A percentile compares a stretch with the other conserved stretches of the same genome.
phyloP scores from a whole-genome alignment of 768 basidiomycete genomes.

The Daedalea quercina region DNA sequence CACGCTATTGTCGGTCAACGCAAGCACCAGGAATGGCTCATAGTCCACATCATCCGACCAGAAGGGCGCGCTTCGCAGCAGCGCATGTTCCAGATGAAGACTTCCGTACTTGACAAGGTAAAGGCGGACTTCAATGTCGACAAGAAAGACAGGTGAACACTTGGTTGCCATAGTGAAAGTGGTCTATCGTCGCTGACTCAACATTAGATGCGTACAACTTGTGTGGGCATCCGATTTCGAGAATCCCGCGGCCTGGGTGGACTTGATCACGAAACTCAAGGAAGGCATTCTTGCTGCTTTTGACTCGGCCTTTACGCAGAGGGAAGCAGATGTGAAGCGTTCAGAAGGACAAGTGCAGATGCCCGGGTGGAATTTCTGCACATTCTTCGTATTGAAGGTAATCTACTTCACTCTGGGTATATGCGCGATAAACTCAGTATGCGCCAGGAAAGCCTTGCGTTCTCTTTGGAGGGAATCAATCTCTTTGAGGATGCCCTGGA shows the following conservation, averaged over 20 bases:
- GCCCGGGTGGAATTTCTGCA: conserved; percentile 99
- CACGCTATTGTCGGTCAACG: conserved; percentile 53
- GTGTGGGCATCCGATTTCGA: conserved; percentile 66
- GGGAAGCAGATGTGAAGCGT: conserved; percentile 87
- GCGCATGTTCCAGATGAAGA: conserved; percentile 79
- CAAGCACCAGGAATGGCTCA: conserved; percentile 91
- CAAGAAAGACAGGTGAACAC: conserved; percentile 71
- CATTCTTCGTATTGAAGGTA: conserved; percentile 94
- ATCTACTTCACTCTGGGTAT: conserved; percentile 7
- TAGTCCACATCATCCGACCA: conserved; percentile 77
- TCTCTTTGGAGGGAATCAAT: conserved; percentile 85
- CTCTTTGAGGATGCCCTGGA: conserved; percentile 84
- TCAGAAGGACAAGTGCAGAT: conserved; percentile 86
- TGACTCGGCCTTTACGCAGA: conserved; percentile 65
- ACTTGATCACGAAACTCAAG: conserved; percentile 83
- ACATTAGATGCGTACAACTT: conserved; percentile 70
- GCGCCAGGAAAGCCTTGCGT: conserved; percentile 84
- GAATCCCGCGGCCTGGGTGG: conserved; percentile 81
- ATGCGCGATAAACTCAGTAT: background rate
- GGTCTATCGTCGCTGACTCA: conserved; percentile 5
- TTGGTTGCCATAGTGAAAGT: background rate
- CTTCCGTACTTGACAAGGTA: conserved; percentile 83
- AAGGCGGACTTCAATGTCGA: conserved; percentile 88
- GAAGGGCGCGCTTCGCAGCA: conserved; percentile 53
- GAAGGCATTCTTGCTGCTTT: conserved; percentile 84